Percentiles rank a stretch among this genome's conserved stretches.
Evolutionary conservation across 1,284 basidiomycete species (phyloP).

Genomic region (Golubevia sp.): DNA sequence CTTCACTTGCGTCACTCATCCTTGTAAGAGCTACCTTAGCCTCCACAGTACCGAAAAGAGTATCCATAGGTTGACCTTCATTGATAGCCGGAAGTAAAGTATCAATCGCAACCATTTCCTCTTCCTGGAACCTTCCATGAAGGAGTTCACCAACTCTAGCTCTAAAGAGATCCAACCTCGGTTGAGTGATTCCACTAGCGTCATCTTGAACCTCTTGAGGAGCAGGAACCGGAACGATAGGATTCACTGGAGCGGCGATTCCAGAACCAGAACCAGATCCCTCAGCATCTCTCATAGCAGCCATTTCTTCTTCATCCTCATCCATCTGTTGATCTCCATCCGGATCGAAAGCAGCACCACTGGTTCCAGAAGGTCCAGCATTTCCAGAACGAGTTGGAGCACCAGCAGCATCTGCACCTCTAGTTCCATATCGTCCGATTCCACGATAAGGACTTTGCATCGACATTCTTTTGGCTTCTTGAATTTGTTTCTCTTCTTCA

Average conservation of each 20-base stretch:
- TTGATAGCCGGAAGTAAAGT: conserved; percentile 80
- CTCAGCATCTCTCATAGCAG: too few relatives aligned
- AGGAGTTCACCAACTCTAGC: conserved; percentile 70
- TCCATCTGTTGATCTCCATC: too few relatives aligned
- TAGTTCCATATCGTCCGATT: conserved; percentile 2
- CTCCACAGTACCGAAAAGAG: conserved; percentile 79
- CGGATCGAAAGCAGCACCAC: too few relatives aligned
- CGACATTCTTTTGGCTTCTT: neutral
- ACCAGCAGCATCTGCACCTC: conserved; percentile 2
- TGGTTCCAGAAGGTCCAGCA: too few relatives aligned
- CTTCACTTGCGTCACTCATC: conserved; percentile 82
- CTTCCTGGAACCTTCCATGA: conserved; percentile 65
- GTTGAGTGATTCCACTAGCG: conserved; percentile 58
- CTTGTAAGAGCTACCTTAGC: conserved; percentile 66
- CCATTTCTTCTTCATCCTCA: too few relatives aligned
- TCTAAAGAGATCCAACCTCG: conserved; percentile 77
- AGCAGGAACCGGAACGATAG: neutral
- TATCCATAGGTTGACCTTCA: conserved; percentile 71
- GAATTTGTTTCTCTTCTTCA: neutral
- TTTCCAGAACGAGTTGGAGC: neutral
- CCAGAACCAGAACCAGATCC: too few relatives aligned
- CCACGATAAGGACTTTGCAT: neutral
- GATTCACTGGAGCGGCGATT: too few relatives aligned
- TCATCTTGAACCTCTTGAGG: neutral
- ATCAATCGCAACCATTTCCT: conserved; percentile 70